Evolutionary conservation across 495 filamentous ascomycete species (phyloP), one percentile per base, ranked within the genome.

Genomic region (Apiosordaria backusii): DNA sequence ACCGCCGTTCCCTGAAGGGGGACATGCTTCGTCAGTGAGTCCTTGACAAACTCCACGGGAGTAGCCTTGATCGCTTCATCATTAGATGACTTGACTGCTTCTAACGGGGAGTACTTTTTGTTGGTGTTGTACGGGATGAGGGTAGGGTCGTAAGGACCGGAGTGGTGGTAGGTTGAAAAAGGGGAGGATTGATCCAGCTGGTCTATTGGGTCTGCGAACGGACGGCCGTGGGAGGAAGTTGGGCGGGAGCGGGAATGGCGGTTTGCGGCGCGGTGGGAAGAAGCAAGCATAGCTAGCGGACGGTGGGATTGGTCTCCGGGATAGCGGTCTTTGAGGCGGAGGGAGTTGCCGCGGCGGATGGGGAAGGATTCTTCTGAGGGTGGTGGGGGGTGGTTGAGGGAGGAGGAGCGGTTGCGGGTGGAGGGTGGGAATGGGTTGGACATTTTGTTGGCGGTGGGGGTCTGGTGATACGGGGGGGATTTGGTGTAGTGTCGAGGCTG

Each of bases 111-210:
- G 70, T 75, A 81, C 61, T 82, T 78, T 71, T 76, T 81, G 70
- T 85, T 76, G n/a, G 75, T 78, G 75, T 97, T 97, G 22, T 90
- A 80, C 25, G 91, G 84, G 5, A 87, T 77, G 57, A 90, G 82
- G 4, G 90, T 89, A 0, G 95, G 92, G 75, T 99, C 95, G 68
- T 91, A 99, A 0, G 95, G 95, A 0, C 95, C 95, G 64, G 90
- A 91, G 69, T 99, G 95, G 74, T 99, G 95, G 71, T 96, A 98
- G 2, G 81, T 76, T 3, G 81, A 82, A 7, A 69, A 16, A 1
- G 88, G 77, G 7, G 74, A 71, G 1, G 80, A 75, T 61, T 81
- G 77, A 70, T 97, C 95, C 0, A 99, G 84, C 3, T 82, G 74
- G 76, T 99, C 95, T 68, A 99, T 92, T 15, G 82, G 81, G 72